A percentile compares a stretch with the other conserved stretches of the same genome.
Conservation (phyloP, 345 rosid species). For the Lepidium sativum region DNA sequence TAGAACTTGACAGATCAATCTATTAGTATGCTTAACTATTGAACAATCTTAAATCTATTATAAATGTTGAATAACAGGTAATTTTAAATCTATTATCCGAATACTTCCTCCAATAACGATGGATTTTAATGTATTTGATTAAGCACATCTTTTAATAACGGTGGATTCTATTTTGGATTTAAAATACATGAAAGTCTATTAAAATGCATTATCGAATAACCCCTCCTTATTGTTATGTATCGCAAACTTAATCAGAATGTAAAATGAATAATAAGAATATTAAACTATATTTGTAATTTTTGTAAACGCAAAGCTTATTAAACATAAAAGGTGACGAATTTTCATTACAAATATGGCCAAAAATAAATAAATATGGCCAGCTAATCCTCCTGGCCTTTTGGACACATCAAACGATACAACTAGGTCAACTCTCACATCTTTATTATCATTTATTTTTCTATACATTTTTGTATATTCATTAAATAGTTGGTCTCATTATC, state of each 20-base stretch:
- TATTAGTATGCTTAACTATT: not conserved
- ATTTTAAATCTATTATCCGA: no score
- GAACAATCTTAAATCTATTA: no score
- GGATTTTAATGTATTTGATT: no score
- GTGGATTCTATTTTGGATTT: no score
- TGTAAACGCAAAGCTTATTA: not conserved
- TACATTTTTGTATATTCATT: not conserved
- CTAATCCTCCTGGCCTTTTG: conserved; percentile 19
- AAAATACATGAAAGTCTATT: no score
- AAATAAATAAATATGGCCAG: no score
- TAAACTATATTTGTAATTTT: not conserved
- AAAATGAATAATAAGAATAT: not conserved
- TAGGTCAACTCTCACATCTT: conserved; percentile 25
- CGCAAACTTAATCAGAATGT: not conserved
- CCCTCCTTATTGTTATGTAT: no score
- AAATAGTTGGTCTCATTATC: not conserved
- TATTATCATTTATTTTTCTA: conserved; percentile 4
- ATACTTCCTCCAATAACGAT: no score
- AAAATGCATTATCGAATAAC: no score
- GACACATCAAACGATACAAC: conserved; percentile 20
- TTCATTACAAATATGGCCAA: not conserved
- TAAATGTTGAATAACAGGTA: no score
- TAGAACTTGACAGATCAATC: not conserved
- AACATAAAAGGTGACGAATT: not conserved
- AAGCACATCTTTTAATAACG: no score